These are phyloP conservation scores for Fraxinus excelsior DNA, from an alignment of 257 asterid species.

Conservation along the genomic window DNA sequence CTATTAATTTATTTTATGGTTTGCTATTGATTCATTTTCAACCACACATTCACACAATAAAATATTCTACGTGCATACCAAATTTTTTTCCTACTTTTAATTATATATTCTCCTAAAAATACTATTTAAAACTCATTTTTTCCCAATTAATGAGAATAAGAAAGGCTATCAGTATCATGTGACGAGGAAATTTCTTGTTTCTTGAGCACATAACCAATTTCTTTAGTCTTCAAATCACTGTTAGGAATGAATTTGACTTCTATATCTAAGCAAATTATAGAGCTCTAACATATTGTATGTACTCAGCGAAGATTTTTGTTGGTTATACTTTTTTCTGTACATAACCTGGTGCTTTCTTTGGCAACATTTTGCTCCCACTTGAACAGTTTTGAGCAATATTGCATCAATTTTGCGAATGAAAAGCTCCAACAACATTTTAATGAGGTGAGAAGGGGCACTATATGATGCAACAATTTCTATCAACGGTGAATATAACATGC, in stretches of 20 bases:
- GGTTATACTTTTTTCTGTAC: not conserved
- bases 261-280: not conserved
- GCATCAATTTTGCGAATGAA: conserved; percentile 98
- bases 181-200: conserved; percentile 12
- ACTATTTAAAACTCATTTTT: no score
- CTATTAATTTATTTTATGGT: no score
- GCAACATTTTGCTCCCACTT: conserved; percentile 22
- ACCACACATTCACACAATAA: no score
- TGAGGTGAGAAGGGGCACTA: conserved; percentile 60
- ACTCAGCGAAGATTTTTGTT: conserved; percentile 22
- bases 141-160: no score
- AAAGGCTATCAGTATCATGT: conserved; percentile 1
- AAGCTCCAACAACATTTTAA: conserved; percentile 99
- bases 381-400: conserved; percentile 95
- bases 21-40: no score
- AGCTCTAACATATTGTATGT: conserved; percentile 5
- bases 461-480: conserved; percentile 24
- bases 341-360: conserved; percentile 10
- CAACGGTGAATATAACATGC: conserved; percentile 27
- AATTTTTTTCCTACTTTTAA: no score
- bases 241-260: not conserved
- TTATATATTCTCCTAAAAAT: no score
- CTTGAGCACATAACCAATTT: not conserved
- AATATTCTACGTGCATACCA: no score
- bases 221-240: not conserved